Evolutionary conservation across 2,329 filamentous ascomycete species (phyloP).

Genomic region (Blastomyces gilchristii): DNA sequence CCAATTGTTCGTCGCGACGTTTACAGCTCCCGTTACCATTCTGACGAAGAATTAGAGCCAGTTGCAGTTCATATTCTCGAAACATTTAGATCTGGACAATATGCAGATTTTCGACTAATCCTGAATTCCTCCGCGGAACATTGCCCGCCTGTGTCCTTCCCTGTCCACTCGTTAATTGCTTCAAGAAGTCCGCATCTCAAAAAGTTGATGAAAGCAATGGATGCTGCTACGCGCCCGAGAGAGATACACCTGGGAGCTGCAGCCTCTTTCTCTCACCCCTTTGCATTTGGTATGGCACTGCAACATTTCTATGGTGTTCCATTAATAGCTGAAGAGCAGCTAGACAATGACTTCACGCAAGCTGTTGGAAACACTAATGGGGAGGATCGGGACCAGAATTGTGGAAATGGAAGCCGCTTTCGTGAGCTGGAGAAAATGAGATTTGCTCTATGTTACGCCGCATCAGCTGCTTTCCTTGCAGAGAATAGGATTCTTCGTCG

Average conservation of each 20-base stretch:
- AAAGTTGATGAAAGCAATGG: slow-evolving; percentile 14
- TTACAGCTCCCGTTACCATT: not conserved
- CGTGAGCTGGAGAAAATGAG: slow-evolving; percentile 18
- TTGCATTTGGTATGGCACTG: slow-evolving; percentile 21
- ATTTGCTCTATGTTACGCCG: slow-evolving; percentile 25
- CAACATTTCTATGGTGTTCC: slow-evolving; percentile 22
- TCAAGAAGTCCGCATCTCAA: slow-evolving; percentile 20
- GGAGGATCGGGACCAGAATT: not conserved
- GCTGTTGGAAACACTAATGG: not conserved
- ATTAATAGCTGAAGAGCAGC: slow-evolving; percentile 14
- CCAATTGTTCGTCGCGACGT: not conserved
- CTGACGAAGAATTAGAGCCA: slow-evolving; percentile 1
- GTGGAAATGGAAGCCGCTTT: not conserved
- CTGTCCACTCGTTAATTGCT: slow-evolving; percentile 19
- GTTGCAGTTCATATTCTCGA: slow-evolving; percentile 13
- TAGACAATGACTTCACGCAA: slow-evolving; percentile 15
- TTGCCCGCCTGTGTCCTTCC: slow-evolving; percentile 16
- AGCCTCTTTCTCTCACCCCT: slow-evolving; percentile 19
- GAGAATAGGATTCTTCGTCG: slow-evolving; percentile 18
- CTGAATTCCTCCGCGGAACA: slow-evolving; percentile 16
- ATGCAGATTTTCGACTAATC: slow-evolving; percentile 18
- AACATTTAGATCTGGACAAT: slow-evolving; percentile 13
- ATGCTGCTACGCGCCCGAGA: slow-evolving; percentile 1
- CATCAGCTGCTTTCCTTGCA: slow-evolving; percentile 24
- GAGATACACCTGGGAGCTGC: slow-evolving; percentile 16